Percentiles rank a stretch among this genome's conserved stretches.
phyloP scores from a whole-genome alignment of 257 asterid genomes.

The Solanum pennellii region DNA sequence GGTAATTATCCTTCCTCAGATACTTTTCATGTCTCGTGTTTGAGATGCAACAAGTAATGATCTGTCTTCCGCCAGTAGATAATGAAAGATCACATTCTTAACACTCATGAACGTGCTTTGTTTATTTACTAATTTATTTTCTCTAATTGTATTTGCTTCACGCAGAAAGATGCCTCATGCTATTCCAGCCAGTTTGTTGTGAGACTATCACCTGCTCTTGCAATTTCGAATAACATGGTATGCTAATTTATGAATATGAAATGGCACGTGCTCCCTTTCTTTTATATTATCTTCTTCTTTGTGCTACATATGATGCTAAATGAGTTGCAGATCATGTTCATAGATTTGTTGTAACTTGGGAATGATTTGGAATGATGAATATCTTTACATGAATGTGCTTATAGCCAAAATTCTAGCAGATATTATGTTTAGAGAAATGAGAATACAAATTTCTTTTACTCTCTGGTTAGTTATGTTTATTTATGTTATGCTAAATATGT shows the following conservation, averaged over 20 bases:
- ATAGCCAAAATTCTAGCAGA: neutral
- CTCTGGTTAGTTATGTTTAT: neutral
- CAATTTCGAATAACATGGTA: constrained; percentile 79
- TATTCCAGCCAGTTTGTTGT: constrained; percentile 55
- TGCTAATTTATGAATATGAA: neutral
- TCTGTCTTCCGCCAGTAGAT: neutral
- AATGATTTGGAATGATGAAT: neutral
- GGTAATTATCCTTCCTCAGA: constrained; percentile 15
- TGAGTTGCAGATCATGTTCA: neutral
- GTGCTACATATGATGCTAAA: neutral
- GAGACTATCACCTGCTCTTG: constrained; percentile 61
- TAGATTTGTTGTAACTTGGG: neutral
- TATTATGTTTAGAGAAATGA: neutral
- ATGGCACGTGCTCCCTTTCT: neutral
- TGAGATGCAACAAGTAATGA: neutral
- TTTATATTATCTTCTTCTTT: neutral
- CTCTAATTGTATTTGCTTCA: constrained; percentile 3
- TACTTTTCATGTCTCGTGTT: neutral
- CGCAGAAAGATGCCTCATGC: constrained; percentile 41
- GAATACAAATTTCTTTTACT: neutral
- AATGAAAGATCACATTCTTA: neutral
- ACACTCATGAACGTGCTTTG: neutral
- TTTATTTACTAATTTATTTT: neutral
- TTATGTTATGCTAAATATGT: neutral
- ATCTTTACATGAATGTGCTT: neutral